These are phyloP conservation scores for Luffa aegyptiaca DNA, from an alignment of 306 rosid species.

Conservation along the genomic window DNA sequence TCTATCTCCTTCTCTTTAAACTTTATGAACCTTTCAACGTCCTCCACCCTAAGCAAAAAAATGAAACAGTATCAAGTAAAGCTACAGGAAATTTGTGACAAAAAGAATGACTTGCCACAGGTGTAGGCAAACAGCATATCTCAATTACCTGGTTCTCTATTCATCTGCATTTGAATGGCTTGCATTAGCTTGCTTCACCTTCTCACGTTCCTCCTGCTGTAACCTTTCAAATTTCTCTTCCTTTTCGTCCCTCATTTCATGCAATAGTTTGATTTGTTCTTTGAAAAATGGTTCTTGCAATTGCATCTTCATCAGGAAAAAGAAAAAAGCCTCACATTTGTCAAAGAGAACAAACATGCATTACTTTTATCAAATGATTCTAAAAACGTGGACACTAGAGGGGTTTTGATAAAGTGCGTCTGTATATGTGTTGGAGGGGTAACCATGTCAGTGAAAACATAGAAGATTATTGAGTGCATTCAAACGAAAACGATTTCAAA, in stretches of 20 bases:
- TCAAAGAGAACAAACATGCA: constrained; percentile 2
- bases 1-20: constrained; percentile 52
- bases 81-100: neutral
- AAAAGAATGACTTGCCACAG: neutral
- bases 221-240: constrained; percentile 66
- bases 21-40: constrained; percentile 39
- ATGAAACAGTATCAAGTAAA: neutral
- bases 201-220: constrained; percentile 74
- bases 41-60: constrained; percentile 34
- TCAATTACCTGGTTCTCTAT: constrained; percentile 30
- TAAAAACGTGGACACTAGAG: too few relatives aligned
- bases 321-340: neutral
- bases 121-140: neutral
- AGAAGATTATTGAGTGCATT: neutral
- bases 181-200: constrained; percentile 40
- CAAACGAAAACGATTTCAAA: neutral
- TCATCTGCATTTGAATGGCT: constrained; percentile 28
- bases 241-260: constrained; percentile 35
- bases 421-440: too few relatives aligned
- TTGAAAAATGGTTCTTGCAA: constrained; percentile 55
- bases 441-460: too few relatives aligned
- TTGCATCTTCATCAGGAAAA: constrained; percentile 36
- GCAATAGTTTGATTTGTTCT: constrained; percentile 45
- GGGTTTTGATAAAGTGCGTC: too few relatives aligned
- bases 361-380: too few relatives aligned